A percentile compares a stretch with the other conserved stretches of the same genome.
Evolutionary conservation across 2,329 filamentous ascomycete species (phyloP).

Genomic region (Aquanectria penicillioides): DNA sequence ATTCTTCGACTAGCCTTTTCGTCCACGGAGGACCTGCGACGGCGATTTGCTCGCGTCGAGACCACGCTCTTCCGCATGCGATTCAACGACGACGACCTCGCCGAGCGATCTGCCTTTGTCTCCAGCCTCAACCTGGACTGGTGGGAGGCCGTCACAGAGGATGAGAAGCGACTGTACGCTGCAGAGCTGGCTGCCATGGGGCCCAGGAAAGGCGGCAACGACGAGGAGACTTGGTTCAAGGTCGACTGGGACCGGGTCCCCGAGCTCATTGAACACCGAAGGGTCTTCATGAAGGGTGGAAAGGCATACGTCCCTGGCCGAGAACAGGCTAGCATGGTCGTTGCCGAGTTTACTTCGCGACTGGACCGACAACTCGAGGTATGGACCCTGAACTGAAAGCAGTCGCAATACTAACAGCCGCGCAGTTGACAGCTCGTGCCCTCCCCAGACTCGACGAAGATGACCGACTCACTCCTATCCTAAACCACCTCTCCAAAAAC

Average conservation of each 20-base stretch:
- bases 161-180: conserved; percentile 75
- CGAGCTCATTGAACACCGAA: conserved; percentile 83
- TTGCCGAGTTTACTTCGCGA: conserved; percentile 83
- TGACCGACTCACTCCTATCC: conserved; percentile 79
- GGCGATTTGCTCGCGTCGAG: conserved; percentile 87
- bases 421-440: conserved; percentile 84
- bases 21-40: conserved; percentile 87
- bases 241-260: conserved; percentile 95
- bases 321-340: conserved; percentile 89
- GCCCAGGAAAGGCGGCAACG: conserved; percentile 53
- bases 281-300: conserved; percentile 80
- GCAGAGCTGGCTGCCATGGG: conserved; percentile 67
- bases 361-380: conserved; percentile 88
- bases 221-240: conserved; percentile 94
- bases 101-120: conserved; percentile 81
- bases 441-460: conserved; percentile 95
- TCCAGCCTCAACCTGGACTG: conserved; percentile 82
- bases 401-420: conserved; percentile 6
- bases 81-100: conserved; percentile 78
- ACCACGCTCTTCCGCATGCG: conserved; percentile 88
- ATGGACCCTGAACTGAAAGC: conserved; percentile 33
- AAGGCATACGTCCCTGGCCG: conserved; percentile 91
- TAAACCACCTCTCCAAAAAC: conserved; percentile 88
- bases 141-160: conserved; percentile 86
- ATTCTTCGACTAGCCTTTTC: conserved; percentile 94